phyloP scores from a whole-genome alignment of 306 rosid species.

The Crotalaria pallida region DNA sequence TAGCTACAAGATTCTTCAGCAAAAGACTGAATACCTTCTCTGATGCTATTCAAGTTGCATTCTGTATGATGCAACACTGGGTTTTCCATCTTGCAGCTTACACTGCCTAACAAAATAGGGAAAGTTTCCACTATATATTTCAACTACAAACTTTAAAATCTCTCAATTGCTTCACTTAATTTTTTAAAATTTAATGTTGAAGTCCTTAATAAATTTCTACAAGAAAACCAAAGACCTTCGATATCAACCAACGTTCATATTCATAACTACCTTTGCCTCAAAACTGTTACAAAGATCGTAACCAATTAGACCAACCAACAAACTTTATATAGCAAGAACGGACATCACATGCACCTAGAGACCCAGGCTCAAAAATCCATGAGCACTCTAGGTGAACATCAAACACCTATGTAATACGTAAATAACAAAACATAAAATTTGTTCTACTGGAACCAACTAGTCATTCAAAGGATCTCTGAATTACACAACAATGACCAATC shows the following conservation, averaged over 20 bases:
- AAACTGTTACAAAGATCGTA: background rate
- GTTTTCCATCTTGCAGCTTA: too few species aligned
- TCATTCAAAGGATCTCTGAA: constrained; percentile 2
- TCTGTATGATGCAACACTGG: too few species aligned
- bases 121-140: too few species aligned
- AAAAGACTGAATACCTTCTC: too few species aligned
- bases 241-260: background rate
- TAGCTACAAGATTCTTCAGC: too few species aligned
- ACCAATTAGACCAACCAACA: background rate
- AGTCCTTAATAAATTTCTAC: background rate
- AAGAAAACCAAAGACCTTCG: background rate
- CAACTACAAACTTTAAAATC: too few species aligned
- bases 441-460: background rate
- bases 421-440: background rate
- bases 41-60: too few species aligned
- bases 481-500: constrained; percentile 1
- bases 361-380: background rate
- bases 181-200: background rate
- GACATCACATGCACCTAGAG: background rate
- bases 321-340: background rate
- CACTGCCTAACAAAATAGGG: too few species aligned
- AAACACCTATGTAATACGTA: background rate
- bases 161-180: too few species aligned
- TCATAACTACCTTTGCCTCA: background rate
- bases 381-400: background rate